phyloP scores from a whole-genome alignment of 257 asterid genomes.

The Ajuga chamaepitys region DNA sequence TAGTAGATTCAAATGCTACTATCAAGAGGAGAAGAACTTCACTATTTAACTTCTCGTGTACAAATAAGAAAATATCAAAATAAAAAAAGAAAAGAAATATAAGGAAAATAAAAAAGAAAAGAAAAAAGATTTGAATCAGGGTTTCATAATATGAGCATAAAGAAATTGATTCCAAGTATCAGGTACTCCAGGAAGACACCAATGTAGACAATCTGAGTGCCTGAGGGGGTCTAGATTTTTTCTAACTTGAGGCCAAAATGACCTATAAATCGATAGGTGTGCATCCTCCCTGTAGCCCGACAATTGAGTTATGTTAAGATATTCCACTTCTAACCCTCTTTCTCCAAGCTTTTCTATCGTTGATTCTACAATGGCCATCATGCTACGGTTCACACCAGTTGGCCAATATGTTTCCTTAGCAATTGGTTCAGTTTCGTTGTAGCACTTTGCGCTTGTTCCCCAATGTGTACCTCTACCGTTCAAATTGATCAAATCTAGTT shows the following conservation, averaged over 20 bases:
- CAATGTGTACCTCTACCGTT: neutral
- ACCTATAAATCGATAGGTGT: slow-evolving; percentile 38
- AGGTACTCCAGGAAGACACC: slow-evolving; percentile 77
- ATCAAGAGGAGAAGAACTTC: too few relatives aligned
- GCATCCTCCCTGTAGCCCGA: slow-evolving; percentile 45
- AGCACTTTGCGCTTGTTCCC: slow-evolving; percentile 10
- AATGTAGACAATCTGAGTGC: slow-evolving; percentile 44
- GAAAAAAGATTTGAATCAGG: too few relatives aligned
- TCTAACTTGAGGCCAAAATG: slow-evolving; percentile 16
- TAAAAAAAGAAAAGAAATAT: too few relatives aligned
- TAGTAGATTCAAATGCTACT: too few relatives aligned
- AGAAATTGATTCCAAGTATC: slow-evolving; percentile 66
- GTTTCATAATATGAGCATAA: slow-evolving; percentile 30
- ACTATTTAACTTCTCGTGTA: too few relatives aligned
- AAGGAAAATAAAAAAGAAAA: too few relatives aligned
- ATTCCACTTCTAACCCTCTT: slow-evolving; percentile 35
- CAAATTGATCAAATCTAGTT: too few relatives aligned
- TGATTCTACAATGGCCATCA: slow-evolving; percentile 42
- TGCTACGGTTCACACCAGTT: slow-evolving; percentile 22
- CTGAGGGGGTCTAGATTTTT: slow-evolving; percentile 17
- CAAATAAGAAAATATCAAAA: too few relatives aligned
- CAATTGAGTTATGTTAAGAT: slow-evolving; percentile 42
- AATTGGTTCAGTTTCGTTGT: slow-evolving; percentile 36
- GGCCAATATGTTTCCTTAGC: slow-evolving; percentile 28
- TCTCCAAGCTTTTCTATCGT: slow-evolving; percentile 25